phyloP scores from a whole-genome alignment of 177 flowering plant genomes.

The Tripterygium wilfordii region DNA sequence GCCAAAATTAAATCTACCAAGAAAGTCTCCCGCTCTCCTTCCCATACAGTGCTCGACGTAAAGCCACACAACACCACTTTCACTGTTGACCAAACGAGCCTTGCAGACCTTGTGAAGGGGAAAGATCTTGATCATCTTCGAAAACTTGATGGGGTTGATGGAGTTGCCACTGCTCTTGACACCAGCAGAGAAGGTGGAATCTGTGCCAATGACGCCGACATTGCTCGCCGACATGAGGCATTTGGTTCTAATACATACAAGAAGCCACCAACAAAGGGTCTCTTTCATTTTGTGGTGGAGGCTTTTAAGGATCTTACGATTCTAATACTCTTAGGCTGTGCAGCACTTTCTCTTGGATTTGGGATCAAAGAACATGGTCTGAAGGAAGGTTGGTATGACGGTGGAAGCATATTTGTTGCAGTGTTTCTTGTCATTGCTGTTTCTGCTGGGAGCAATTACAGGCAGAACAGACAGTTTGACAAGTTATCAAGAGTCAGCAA shows the following conservation, averaged over 20 bases:
- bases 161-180: slow-evolving; percentile 11
- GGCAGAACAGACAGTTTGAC: slow-evolving; percentile 34
- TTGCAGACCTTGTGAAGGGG: slow-evolving; percentile 23
- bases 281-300: slow-evolving; percentile 23
- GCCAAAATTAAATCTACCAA: not conserved
- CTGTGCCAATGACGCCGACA: slow-evolving; percentile 10
- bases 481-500: slow-evolving; percentile 27
- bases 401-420: slow-evolving; percentile 38
- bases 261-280: slow-evolving; percentile 18
- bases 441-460: slow-evolving; percentile 26
- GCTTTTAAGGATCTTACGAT: slow-evolving; percentile 28
- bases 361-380: slow-evolving; percentile 36
- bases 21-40: slow-evolving; percentile 2
- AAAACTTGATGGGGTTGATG: slow-evolving; percentile 15
- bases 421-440: slow-evolving; percentile 31
- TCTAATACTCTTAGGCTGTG: slow-evolving; percentile 27
- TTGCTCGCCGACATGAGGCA: slow-evolving; percentile 5
- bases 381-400: slow-evolving; percentile 41
- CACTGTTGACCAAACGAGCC: slow-evolving; percentile 12
- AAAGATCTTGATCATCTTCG: slow-evolving; percentile 21
- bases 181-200: slow-evolving; percentile 17
- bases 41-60: slow-evolving; percentile 11
- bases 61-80: not conserved
- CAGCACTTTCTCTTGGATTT: slow-evolving; percentile 32
- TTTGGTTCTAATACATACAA: slow-evolving; percentile 30